Conservation (phyloP, 2,329 filamentous ascomycete genomes). For the Xenosphaeropsis pyriputrescens region DNA sequence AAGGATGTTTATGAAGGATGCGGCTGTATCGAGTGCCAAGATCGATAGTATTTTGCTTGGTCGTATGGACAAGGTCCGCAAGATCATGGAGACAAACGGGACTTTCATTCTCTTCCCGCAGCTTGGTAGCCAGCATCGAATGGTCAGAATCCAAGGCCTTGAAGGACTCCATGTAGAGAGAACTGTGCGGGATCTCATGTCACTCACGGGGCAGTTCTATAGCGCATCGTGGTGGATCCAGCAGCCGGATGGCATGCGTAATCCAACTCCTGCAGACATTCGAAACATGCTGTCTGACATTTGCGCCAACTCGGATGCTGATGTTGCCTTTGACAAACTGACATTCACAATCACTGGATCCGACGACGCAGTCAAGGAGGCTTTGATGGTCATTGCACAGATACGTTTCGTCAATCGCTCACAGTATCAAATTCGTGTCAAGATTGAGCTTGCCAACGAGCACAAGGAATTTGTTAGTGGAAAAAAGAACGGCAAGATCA, state of each 20-base stretch:
- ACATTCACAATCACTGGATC: slow-evolving; percentile 91
- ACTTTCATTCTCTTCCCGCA: slow-evolving; percentile 88
- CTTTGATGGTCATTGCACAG: slow-evolving; percentile 86
- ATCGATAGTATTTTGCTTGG: slow-evolving; percentile 88
- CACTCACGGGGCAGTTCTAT: slow-evolving; percentile 91
- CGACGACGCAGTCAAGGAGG: slow-evolving; percentile 89
- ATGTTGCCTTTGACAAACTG: slow-evolving; percentile 87
- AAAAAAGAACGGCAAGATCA: slow-evolving; percentile 99
- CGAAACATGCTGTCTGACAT: slow-evolving; percentile 89
- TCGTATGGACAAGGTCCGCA: slow-evolving; percentile 88
- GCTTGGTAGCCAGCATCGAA: slow-evolving; percentile 69
- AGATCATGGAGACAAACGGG: slow-evolving; percentile 93
- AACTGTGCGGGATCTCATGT: slow-evolving; percentile 92
- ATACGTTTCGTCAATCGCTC: slow-evolving; percentile 78
- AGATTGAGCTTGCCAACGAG: slow-evolving; percentile 97
- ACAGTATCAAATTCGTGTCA: slow-evolving; percentile 88
- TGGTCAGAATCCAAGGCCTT: slow-evolving; percentile 81
- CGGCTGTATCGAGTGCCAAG: slow-evolving; percentile 78
- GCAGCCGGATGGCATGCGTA: slow-evolving; percentile 49
- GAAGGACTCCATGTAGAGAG: slow-evolving; percentile 91
- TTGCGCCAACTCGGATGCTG: slow-evolving; percentile 88
- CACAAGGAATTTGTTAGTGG: slow-evolving; percentile 99
- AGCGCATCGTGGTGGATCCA: slow-evolving; percentile 93
- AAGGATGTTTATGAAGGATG: slow-evolving; percentile 82
- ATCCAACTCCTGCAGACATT: slow-evolving; percentile 54